These are phyloP conservation scores for Psilocybe cyanescens DNA, from an alignment of 768 basidiomycete genomes.

Conservation along the genomic window DNA sequence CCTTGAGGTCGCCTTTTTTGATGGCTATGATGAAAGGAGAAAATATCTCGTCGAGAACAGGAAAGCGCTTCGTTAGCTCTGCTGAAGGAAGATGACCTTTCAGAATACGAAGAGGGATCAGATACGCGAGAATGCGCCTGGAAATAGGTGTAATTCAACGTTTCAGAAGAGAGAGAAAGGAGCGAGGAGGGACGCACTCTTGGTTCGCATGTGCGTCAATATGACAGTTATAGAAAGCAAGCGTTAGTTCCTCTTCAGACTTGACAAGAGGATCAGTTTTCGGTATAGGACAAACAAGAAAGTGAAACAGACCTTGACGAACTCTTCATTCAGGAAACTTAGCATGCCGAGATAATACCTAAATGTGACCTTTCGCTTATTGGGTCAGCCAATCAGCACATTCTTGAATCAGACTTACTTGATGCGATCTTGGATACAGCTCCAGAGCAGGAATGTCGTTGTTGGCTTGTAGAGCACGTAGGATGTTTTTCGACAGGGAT, in stretches of 20 bases:
- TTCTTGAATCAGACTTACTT: constrained; percentile 49
- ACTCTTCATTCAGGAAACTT: constrained; percentile 92
- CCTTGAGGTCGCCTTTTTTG: constrained; percentile 70
- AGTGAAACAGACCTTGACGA: constrained; percentile 62
- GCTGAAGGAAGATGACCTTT: constrained; percentile 84
- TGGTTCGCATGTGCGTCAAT: constrained; percentile 71
- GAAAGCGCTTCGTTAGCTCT: constrained; percentile 73
- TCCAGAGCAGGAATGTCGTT: constrained; percentile 81
- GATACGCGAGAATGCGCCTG: constrained; percentile 89
- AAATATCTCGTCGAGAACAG: constrained; percentile 73
- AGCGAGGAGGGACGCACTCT: constrained; percentile 56
- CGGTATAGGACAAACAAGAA: not conserved
- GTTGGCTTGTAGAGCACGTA: constrained; percentile 86
- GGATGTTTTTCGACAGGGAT: constrained; percentile 88
- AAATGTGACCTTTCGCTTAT: constrained; percentile 76
- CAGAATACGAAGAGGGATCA: constrained; percentile 88
- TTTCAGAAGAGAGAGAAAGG: not conserved
- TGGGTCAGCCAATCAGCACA: constrained; percentile 12
- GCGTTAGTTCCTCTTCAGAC: constrained; percentile 86
- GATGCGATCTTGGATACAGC: constrained; percentile 82
- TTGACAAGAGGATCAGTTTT: constrained; percentile 28
- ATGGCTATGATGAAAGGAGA: constrained; percentile 83
- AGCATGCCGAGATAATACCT: constrained; percentile 95
- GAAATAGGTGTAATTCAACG: not conserved
- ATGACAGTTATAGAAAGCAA: constrained; percentile 87